These are phyloP conservation scores for Apiotrichum domesticum DNA, from an alignment of 1,284 basidiomycete species.

Conservation along the genomic window DNA sequence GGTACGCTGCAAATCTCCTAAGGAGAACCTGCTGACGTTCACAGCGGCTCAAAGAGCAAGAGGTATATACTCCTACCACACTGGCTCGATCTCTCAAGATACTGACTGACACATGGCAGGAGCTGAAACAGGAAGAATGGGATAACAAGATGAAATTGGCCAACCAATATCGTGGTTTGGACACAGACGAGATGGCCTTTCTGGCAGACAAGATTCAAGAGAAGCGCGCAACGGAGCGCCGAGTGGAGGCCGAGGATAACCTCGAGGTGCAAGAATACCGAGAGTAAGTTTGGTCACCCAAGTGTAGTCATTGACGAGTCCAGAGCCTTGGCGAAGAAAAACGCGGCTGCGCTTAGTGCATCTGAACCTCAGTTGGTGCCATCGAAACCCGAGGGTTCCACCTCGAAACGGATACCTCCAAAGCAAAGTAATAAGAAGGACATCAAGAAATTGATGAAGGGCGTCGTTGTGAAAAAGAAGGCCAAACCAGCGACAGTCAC, in stretches of 20 bases:
- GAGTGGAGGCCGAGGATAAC: conserved; percentile 49
- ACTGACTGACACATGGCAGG: conserved; percentile 39
- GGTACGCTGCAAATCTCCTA: conserved; percentile 51
- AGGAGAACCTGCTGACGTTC: too few species aligned
- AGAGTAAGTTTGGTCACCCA: conserved; percentile 5
- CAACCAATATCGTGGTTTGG: conserved; percentile 84
- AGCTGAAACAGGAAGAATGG: conserved; percentile 88
- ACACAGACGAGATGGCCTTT: conserved; percentile 85
- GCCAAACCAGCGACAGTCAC: conserved; percentile 2
- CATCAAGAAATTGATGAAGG: conserved; percentile 44
- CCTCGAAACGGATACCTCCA: conserved; percentile 18
- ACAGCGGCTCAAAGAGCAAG: conserved; percentile 54
- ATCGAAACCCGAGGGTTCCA: conserved; percentile 4
- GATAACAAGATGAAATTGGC: conserved; percentile 86
- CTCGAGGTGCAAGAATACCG: conserved; percentile 7
- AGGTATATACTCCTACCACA: conserved; percentile 48
- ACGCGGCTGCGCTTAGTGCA: conserved; percentile 16
- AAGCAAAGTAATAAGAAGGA: conserved; percentile 37
- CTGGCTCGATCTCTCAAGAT: conserved; percentile 39
- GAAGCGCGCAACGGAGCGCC: conserved; percentile 65
- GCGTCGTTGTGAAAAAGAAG: conserved; percentile 47
- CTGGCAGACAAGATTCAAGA: conserved; percentile 73
- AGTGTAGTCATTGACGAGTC: too few species aligned
- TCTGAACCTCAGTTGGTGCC: conserved; percentile 10
- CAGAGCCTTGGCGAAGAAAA: conserved; percentile 30